Evolutionary conservation across 169 alveolate species (phyloP), one percentile per base, ranked within the genome.

Genomic region (Cryptosporidium meleagridis): DNA sequence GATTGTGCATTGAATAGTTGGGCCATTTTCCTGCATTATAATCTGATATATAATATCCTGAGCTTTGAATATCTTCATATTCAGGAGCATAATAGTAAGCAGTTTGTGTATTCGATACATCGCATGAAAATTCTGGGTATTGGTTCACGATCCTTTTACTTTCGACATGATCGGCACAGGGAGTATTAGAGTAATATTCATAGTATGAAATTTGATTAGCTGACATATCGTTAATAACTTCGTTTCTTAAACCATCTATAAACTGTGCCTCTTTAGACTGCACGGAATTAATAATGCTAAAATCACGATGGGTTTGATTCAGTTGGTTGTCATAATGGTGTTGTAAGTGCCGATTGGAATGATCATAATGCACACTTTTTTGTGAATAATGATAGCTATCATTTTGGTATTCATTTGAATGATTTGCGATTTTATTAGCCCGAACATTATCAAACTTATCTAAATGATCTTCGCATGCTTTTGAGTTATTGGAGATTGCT

Each of bases 1-100:
- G 72, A 35, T 29, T 33, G 12, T 65, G 41, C 8, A 65, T 65
- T 5, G 41, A 29, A 29, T 65, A 65, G 51, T 65, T 65, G 3
- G 53, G 7, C 72, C 72, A 65, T 65, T 65, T 31, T n/a, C 44
- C 48, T 14, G 48, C 0, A 10, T 37, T 33, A 29, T 33, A 31
- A 35, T 65, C 72, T 7, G 72, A n/a, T 3, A 65, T n/a, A 33
- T 65, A 65, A 37, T 65, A 65, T 31, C 31, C 21, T 4, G 72
- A 33, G 29, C 33, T 65, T 14, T 65, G 72, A 31, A 35, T 33
- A 35, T 65, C 72, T 37, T 14, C 44, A 65, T 52, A 37, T 33
- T 65, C 72, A 8, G 41, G 23, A 35, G 41, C 5, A 35, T 33
- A 31, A 65, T 33, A 65, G 72, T 65, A 65, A 35, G 33, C 33